phyloP scores from a whole-genome alignment of 176 grass and related monocot species.

The Bromus sterilis region DNA sequence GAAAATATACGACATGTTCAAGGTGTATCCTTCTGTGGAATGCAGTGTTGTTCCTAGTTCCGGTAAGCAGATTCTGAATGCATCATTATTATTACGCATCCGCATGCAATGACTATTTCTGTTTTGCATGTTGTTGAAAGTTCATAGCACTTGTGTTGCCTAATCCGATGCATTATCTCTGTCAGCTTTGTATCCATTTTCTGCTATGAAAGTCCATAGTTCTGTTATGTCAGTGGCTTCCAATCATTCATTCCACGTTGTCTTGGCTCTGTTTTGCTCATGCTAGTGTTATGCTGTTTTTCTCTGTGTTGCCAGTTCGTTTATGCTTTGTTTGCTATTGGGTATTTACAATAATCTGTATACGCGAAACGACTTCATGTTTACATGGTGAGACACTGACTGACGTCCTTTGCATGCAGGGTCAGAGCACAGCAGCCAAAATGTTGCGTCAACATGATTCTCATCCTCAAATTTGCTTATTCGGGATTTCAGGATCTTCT shows the following conservation, averaged over 20 bases:
- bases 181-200: not conserved
- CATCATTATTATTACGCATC: not conserved
- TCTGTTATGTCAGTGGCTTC: not conserved
- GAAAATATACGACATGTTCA: not conserved
- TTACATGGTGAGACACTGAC: not conserved
- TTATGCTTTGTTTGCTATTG: not conserved
- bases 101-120: not conserved
- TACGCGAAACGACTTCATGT: not conserved
- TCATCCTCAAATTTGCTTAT: not conserved
- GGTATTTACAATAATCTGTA: not conserved
- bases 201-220: not conserved
- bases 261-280: not conserved
- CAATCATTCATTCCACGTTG: not conserved
- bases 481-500: not conserved
- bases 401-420: not conserved
- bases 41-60: not conserved
- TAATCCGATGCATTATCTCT: not conserved
- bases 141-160: not conserved
- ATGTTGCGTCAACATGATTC: not conserved
- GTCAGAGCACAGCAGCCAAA: not conserved
- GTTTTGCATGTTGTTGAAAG: not conserved
- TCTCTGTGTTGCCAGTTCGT: not conserved
- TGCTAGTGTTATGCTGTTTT: not conserved
- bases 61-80: not conserved
- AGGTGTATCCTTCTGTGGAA: not conserved